Percentiles rank a stretch among this genome's conserved stretches.
Evolutionary conservation across 306 rosid species (phyloP).

Genomic region (Vigna nakashimae): DNA sequence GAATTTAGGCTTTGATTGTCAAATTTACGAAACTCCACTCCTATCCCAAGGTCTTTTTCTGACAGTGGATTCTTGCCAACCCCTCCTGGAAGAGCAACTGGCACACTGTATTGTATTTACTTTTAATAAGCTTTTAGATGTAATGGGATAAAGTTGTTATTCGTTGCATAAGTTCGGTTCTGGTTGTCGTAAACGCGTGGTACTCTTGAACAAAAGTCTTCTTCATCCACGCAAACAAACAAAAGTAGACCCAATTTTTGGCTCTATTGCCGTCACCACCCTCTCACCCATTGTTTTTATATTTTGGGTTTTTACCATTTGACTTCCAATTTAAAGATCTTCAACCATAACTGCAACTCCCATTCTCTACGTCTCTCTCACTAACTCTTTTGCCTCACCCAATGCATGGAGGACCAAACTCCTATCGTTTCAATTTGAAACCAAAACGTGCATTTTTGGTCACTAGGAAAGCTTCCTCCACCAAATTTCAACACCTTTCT

Average conservation of each 20-base stretch:
- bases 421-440: background rate
- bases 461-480: slow-evolving; percentile 25
- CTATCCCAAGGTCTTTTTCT: background rate
- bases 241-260: slow-evolving; percentile 40
- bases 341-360: slow-evolving; percentile 17
- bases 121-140: slow-evolving; percentile 31
- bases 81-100: background rate
- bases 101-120: slow-evolving; percentile 13
- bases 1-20: slow-evolving; percentile 2
- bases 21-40: background rate
- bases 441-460: background rate
- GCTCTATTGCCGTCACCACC: slow-evolving; percentile 21
- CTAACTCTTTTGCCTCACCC: background rate
- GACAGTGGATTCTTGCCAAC: slow-evolving; percentile 38
- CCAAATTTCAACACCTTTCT: slow-evolving; percentile 10
- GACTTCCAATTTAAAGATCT: slow-evolving; percentile 24
- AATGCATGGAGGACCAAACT: background rate
- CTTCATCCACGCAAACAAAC: slow-evolving; percentile 26
- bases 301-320: slow-evolving; percentile 20
- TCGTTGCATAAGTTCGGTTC: slow-evolving; percentile 32
- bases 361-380: slow-evolving; percentile 51
- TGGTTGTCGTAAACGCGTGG: slow-evolving; percentile 42
- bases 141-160: slow-evolving; percentile 40
- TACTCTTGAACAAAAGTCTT: slow-evolving; percentile 30
- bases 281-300: background rate